phyloP scores from a whole-genome alignment of 257 asterid species.

The Leonotis leonurus region DNA sequence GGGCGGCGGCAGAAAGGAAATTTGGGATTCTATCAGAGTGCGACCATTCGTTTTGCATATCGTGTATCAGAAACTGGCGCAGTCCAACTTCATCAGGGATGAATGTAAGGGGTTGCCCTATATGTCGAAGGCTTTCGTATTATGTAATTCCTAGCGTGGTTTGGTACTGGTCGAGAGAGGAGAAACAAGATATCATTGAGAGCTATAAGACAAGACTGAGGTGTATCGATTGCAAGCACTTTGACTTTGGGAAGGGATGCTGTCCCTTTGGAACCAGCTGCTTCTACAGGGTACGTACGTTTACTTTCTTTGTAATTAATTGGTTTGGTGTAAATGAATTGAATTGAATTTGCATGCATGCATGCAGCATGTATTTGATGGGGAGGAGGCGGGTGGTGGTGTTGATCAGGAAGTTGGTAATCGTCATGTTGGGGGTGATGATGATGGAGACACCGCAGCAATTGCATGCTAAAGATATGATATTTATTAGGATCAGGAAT shows the following conservation, averaged over 20 bases:
- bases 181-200: slow-evolving; percentile 70
- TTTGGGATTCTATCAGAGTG: slow-evolving; percentile 92
- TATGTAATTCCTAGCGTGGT: slow-evolving; percentile 88
- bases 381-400: too few relatives aligned
- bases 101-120: slow-evolving; percentile 82
- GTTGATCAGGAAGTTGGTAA: slow-evolving; percentile 67
- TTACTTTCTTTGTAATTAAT: too few relatives aligned
- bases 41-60: slow-evolving; percentile 84
- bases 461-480: slow-evolving; percentile 61
- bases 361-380: too few relatives aligned
- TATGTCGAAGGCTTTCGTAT: slow-evolving; percentile 82
- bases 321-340: too few relatives aligned
- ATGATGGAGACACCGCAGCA: slow-evolving; percentile 53
- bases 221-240: slow-evolving; percentile 98
- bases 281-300: slow-evolving; percentile 87
- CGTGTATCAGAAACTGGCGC: slow-evolving; percentile 96
- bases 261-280: slow-evolving; percentile 97
- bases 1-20: slow-evolving; percentile 68
- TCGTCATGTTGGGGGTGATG: slow-evolving; percentile 67
- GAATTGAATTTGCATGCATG: slow-evolving; percentile 79
- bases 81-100: slow-evolving; percentile 59
- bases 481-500: too few relatives aligned
- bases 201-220: slow-evolving; percentile 73
- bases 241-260: slow-evolving; percentile 84
- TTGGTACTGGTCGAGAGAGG: slow-evolving; percentile 74